A percentile compares a stretch with the other conserved stretches of the same genome.
These are phyloP conservation scores for Neocucurbitaria cava DNA, from an alignment of 2,329 filamentous ascomycete species.

Conservation along the genomic window DNA sequence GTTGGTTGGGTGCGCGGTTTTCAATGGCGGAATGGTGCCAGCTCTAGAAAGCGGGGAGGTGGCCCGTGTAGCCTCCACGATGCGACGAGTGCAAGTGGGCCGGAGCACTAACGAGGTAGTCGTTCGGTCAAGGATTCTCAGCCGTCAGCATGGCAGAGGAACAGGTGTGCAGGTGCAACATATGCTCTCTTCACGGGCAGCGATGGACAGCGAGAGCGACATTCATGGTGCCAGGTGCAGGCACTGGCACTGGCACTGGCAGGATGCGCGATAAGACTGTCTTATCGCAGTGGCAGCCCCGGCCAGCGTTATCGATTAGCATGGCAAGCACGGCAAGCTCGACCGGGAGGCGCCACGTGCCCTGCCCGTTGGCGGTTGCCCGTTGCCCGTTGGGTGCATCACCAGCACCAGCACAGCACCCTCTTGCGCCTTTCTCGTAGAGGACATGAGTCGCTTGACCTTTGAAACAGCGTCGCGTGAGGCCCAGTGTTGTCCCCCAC, in stretches of 20 bases:
- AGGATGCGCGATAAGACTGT: not conserved
- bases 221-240: not conserved
- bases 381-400: slow-evolving; percentile 16
- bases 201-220: slow-evolving; percentile 4
- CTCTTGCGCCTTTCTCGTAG: not conserved
- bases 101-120: slow-evolving; percentile 4
- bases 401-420: slow-evolving; percentile 10
- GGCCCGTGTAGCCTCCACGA: slow-evolving; percentile 25
- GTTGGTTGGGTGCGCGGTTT: slow-evolving; percentile 35
- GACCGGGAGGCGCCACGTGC: slow-evolving; percentile 22
- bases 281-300: not conserved
- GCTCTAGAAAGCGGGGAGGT: slow-evolving; percentile 31
- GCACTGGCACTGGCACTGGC: too few relatives aligned
- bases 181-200: not conserved
- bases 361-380: too few relatives aligned
- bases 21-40: slow-evolving; percentile 21
- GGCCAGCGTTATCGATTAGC: slow-evolving; percentile 3
- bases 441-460: slow-evolving; percentile 26
- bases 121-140: slow-evolving; percentile 1
- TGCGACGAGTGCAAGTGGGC: slow-evolving; percentile 10
- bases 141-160: slow-evolving; percentile 2
- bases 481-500: not conserved
- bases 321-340: not conserved
- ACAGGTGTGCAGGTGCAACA: not conserved
- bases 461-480: slow-evolving; percentile 18